Conservation (phyloP, 2,329 filamentous ascomycete genomes). For the Lachnellula hyalina region DNA sequence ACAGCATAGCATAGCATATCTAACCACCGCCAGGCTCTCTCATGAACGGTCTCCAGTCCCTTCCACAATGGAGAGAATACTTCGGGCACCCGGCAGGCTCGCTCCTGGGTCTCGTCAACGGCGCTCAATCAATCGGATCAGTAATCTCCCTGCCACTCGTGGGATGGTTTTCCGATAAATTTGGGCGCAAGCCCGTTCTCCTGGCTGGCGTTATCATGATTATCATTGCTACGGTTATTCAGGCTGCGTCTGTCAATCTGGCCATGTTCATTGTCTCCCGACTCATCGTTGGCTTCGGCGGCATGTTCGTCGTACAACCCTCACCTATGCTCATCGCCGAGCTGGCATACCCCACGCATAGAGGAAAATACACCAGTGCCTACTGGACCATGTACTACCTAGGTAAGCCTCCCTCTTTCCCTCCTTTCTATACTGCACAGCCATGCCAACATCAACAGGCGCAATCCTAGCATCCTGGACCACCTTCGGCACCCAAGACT, state of each 20-base stretch:
- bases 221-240: conserved; percentile 33
- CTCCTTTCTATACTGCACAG: background rate
- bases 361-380: conserved; percentile 25
- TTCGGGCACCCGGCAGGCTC: conserved; percentile 31
- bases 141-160: conserved; percentile 34
- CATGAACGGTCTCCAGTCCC: conserved; percentile 35
- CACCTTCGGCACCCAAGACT: conserved; percentile 33
- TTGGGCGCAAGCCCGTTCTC: conserved; percentile 27
- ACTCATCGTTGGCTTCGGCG: conserved; percentile 35
- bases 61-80: conserved; percentile 32
- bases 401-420: background rate
- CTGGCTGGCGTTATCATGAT: conserved; percentile 32
- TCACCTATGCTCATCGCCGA: conserved; percentile 35
- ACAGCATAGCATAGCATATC: background rate
- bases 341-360: conserved; percentile 34
- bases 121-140: conserved; percentile 28
- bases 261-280: conserved; percentile 35
- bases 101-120: conserved; percentile 31
- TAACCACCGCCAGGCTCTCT: conserved; percentile 21
- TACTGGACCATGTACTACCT: conserved; percentile 3
- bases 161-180: conserved; percentile 32
- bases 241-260: conserved; percentile 34
- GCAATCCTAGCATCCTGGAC: conserved; percentile 39
- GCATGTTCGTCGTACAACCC: conserved; percentile 37
- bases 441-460: conserved; percentile 15